Evolutionary conservation across 306 rosid genomes (phyloP).

Genomic region (Medicago lupulina): DNA sequence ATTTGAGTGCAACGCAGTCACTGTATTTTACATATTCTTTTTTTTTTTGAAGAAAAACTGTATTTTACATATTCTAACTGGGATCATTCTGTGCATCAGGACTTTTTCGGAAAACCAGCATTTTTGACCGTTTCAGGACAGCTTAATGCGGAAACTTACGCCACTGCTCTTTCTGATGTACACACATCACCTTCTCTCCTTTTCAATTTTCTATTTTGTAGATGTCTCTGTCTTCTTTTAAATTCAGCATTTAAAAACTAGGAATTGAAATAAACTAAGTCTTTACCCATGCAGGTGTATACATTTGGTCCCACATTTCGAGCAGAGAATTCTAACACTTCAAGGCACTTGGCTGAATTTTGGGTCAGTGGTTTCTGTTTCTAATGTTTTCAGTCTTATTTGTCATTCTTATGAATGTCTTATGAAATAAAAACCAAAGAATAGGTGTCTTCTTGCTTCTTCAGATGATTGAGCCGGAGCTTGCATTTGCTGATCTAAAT

Average conservation of each 20-base stretch:
- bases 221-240: slow-evolving; percentile 16
- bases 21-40: slow-evolving; percentile 40
- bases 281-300: slow-evolving; percentile 64
- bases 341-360: slow-evolving; percentile 96
- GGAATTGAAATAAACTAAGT: slow-evolving; percentile 29
- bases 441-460: slow-evolving; percentile 31
- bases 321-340: slow-evolving; percentile 96
- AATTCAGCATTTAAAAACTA: slow-evolving; percentile 39
- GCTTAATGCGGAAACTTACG: slow-evolving; percentile 96
- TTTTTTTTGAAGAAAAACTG: no score
- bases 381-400: slow-evolving; percentile 20
- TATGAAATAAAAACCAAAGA: slow-evolving; percentile 22
- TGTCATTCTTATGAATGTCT: slow-evolving; percentile 24
- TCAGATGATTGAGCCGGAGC: slow-evolving; percentile 98
- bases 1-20: slow-evolving; percentile 7
- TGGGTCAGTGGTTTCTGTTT: slow-evolving; percentile 68
- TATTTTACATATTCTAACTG: slow-evolving; percentile 39
- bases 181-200: slow-evolving; percentile 14
- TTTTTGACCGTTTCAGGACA: slow-evolving; percentile 97
- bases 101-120: slow-evolving; percentile 93
- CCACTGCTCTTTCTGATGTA: slow-evolving; percentile 98
- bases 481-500: slow-evolving; percentile 94
- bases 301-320: slow-evolving; percentile 98
- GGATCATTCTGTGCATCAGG: slow-evolving; percentile 57
- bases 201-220: not conserved